Conservation (phyloP, 129 eudicot genomes). For the Mikania micrantha region DNA sequence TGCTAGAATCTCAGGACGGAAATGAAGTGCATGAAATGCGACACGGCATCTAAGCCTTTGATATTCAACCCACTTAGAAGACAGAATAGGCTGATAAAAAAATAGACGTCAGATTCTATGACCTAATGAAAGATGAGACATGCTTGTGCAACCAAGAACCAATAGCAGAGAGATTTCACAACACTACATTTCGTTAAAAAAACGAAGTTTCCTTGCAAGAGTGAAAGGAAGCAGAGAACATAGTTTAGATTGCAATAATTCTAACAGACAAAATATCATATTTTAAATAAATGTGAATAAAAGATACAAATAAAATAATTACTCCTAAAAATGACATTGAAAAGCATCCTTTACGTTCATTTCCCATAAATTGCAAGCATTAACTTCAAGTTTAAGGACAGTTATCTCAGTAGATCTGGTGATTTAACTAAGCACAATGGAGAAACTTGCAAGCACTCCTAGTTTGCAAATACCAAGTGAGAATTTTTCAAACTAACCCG, state of each 20-base stretch:
- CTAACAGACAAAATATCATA: background rate
- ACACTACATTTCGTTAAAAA: background rate
- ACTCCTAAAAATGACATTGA: background rate
- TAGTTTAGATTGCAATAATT: background rate
- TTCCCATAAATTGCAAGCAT: background rate
- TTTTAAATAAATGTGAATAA: background rate
- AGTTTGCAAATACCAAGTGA: conserved; percentile 2
- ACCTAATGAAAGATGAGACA: conserved; percentile 7
- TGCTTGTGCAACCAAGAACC: conserved; percentile 9
- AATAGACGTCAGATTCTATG: conserved; percentile 8
- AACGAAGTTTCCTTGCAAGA: background rate
- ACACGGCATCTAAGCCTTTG: conserved; percentile 98
- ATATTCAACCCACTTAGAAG: conserved; percentile 73
- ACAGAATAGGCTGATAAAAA: conserved; percentile 58
- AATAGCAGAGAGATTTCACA: conserved; percentile 12
- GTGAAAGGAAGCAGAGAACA: background rate
- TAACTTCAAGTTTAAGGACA: background rate
- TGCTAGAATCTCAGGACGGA: conserved; percentile 69
- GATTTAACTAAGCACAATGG: background rate
- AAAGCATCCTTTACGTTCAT: background rate
- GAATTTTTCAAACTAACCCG: background rate
- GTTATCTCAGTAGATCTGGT: background rate
- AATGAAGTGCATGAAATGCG: conserved; percentile 87
- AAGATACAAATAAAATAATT: background rate
- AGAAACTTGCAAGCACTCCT: background rate